Evolutionary conservation across 345 rosid genomes (phyloP).

Genomic region (Moricandia moricandioides): DNA sequence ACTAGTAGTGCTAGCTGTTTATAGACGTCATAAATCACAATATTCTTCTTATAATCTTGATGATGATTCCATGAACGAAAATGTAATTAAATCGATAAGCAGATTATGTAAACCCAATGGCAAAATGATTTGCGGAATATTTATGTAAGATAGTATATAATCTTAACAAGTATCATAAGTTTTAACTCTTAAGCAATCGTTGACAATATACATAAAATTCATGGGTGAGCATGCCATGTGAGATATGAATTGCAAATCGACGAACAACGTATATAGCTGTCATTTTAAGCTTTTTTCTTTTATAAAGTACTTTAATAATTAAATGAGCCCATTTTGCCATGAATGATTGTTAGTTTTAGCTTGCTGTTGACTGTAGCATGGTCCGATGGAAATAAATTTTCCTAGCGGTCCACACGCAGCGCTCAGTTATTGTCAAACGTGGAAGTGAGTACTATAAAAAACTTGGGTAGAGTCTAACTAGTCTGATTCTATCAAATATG

Average conservation of each 20-base stretch:
- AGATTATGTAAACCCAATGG: not conserved
- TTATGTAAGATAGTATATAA: not conserved
- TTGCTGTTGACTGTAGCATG: conserved; percentile 24
- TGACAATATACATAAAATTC: conserved; percentile 1
- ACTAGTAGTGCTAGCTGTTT: not conserved
- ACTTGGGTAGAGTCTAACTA: not conserved
- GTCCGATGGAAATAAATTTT: conserved; percentile 11
- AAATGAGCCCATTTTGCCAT: not conserved
- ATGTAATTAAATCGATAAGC: not conserved
- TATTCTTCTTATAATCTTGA: not conserved
- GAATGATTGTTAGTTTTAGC: conserved; percentile 13
- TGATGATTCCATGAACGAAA: not conserved
- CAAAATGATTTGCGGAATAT: not conserved
- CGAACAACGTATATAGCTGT: not conserved
- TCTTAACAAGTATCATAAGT: not conserved
- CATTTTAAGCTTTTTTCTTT: not conserved
- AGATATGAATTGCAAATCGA: not conserved
- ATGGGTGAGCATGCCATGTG: conserved; percentile 2
- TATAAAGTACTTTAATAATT: not conserved
- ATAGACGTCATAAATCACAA: not conserved
- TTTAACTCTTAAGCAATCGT: not conserved
- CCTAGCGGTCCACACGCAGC: conserved; percentile 11
- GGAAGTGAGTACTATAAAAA: not conserved
- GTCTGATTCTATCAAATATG: not conserved
- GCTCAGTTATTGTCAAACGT: not conserved